Evolutionary conservation across 2,329 filamentous ascomycete species (phyloP), one percentile per base, ranked within the genome.

Genomic region (Escovopsis weberi): DNA sequence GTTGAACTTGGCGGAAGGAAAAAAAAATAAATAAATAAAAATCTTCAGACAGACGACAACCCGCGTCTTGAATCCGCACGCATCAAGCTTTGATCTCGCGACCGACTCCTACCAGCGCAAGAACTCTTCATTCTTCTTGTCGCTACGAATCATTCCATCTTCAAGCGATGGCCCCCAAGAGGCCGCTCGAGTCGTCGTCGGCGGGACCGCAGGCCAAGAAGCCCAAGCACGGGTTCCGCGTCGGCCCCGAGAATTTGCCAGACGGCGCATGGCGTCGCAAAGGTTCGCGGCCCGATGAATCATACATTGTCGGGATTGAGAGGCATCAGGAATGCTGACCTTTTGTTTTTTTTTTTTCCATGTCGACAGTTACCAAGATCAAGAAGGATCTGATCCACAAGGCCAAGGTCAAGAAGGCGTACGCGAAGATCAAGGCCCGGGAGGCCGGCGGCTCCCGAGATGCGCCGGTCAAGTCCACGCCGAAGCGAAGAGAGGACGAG

Each of bases 331-430:
- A 9, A 32, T 32, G 33, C 37, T 43, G 26, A 45, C 33, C n/a
- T n/a, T n/a, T n/a, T n/a, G n/a, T 41, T 30, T 26, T 26, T 39
- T 39, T 45, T 36, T 32, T 18, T 12, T 4, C 15, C 2, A 15
- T 32, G 28, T 9, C 28, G 23, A 9, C 37, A 89, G 85, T 84
- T 45, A 78, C 85, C 61, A 89, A 89, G 62, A 91, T 94, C 56
- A 96, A 96, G 63, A 74, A 82, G 50, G 77, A 84, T 50, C 68
- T 94, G 43, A 95, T 96, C 54, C 78, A 87, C 61, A 93, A 91
- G 60, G 87, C 88, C 47, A 94, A 95, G 63, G 72, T 94, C 48
- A 91, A 89, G 64, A 94, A 94, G 62, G 76, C 83, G 36, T 95
- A 94, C 58, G 83, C 82, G 48, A 95, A 94, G 62, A 68, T 94